These are phyloP conservation scores for Phytophthora fragariae DNA, from an alignment of 352 stramenopile species.

Conservation along the genomic window DNA sequence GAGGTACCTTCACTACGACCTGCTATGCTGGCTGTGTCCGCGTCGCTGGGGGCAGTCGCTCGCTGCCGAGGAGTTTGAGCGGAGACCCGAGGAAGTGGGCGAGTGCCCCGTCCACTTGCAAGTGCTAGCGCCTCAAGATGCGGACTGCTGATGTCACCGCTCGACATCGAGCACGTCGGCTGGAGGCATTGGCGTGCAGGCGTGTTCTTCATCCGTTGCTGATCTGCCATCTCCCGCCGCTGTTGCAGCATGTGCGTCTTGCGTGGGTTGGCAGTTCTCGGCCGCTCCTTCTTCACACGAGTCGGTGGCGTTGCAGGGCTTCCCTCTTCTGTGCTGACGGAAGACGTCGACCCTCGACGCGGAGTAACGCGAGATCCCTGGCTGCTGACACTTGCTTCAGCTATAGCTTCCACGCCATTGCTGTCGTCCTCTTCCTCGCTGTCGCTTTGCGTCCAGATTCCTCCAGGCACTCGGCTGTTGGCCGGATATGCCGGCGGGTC, in stretches of 20 bases:
- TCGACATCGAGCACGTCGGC: slow-evolving; percentile 44
- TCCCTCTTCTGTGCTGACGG: slow-evolving; percentile 15
- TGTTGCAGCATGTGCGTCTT: slow-evolving; percentile 73
- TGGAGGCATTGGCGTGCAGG: slow-evolving; percentile 23
- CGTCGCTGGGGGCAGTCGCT: slow-evolving; percentile 9
- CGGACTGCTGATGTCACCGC: slow-evolving; percentile 45
- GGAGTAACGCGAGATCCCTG: slow-evolving; percentile 2
- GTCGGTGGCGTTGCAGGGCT: not conserved
- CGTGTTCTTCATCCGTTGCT: slow-evolving; percentile 33
- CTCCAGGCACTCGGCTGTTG: slow-evolving; percentile 63
- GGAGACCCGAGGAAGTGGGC: slow-evolving; percentile 9
- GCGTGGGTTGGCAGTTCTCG: slow-evolving; percentile 69
- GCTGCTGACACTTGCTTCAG: not conserved
- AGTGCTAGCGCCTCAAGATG: slow-evolving; percentile 37
- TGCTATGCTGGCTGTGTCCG: slow-evolving; percentile 21
- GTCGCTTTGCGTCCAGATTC: slow-evolving; percentile 59
- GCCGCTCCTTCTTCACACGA: slow-evolving; percentile 57
- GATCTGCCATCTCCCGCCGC: slow-evolving; percentile 57
- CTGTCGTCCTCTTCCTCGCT: slow-evolving; percentile 36
- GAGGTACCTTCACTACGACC: slow-evolving; percentile 14
- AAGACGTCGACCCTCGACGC: slow-evolving; percentile 11
- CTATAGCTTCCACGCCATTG: not conserved
- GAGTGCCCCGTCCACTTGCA: slow-evolving; percentile 13
- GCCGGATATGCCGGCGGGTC: slow-evolving; percentile 65
- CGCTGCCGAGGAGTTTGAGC: slow-evolving; percentile 14